A percentile compares a stretch with the other conserved stretches of the same genome.
Evolutionary conservation across 495 filamentous ascomycete genomes (phyloP).

Genomic region (Aeminium ludgeri): DNA sequence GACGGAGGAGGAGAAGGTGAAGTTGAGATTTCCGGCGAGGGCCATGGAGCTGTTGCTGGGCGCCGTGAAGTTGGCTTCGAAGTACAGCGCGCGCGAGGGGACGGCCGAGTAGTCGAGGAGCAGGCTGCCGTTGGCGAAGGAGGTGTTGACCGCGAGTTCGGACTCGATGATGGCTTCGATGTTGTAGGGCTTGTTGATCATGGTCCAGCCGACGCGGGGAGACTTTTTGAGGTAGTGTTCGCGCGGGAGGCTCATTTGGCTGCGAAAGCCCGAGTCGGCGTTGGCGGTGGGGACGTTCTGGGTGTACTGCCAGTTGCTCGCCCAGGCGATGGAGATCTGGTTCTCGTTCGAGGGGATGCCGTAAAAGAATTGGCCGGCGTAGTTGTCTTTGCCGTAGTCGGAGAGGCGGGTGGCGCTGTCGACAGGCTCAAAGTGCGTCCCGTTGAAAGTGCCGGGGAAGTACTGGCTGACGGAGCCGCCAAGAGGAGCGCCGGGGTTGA

Average conservation of each 20-base stretch:
- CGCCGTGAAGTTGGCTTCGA: conserved; percentile 29
- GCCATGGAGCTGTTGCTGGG: conserved; percentile 9
- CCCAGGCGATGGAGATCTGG: conserved; percentile 37
- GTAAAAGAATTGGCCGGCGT: conserved; percentile 39
- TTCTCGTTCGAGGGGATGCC: conserved; percentile 24
- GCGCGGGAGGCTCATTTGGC: conserved; percentile 34
- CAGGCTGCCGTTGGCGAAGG: conserved; percentile 25
- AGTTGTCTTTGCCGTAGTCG: conserved; percentile 43
- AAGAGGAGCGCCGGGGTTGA: conserved; percentile 41
- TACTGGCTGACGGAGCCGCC: conserved; percentile 36
- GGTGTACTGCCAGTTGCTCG: conserved; percentile 45
- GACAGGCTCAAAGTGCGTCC: conserved; percentile 29
- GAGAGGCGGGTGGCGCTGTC: conserved; percentile 28
- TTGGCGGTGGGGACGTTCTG: conserved; percentile 33
- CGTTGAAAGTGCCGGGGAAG: conserved; percentile 36
- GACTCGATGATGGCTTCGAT: conserved; percentile 21
- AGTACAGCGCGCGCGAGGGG: conserved; percentile 30
- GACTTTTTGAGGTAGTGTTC: conserved; percentile 30
- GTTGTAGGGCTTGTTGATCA: conserved; percentile 27
- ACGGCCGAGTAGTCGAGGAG: conserved; percentile 27
- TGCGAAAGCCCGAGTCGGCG: conserved; percentile 31
- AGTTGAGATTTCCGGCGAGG: conserved; percentile 22
- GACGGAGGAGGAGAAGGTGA: conserved; percentile 33
- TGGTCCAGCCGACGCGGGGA: conserved; percentile 28
- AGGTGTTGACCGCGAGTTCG: conserved; percentile 18